These are phyloP conservation scores for Aspergillus aculeatus DNA, from an alignment of 2,329 filamentous ascomycete species.

Conservation along the genomic window DNA sequence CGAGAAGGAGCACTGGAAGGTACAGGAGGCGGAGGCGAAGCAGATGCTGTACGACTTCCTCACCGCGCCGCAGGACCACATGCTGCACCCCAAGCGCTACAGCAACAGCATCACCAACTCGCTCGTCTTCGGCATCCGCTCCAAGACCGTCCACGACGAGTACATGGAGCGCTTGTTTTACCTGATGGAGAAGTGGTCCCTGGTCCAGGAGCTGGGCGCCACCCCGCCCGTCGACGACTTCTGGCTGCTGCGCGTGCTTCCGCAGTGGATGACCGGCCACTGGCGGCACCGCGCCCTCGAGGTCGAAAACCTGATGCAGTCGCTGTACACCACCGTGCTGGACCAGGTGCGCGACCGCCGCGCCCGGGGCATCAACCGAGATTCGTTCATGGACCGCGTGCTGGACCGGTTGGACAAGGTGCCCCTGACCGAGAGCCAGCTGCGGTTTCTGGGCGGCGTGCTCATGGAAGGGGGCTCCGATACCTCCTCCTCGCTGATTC, in stretches of 20 bases:
- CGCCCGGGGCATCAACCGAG: constrained; percentile 21
- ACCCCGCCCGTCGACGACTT: constrained; percentile 52
- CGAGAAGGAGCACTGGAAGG: constrained; percentile 43
- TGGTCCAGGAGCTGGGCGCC: constrained; percentile 47
- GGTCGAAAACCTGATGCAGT: constrained; percentile 44
- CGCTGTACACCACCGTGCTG: constrained; percentile 38
- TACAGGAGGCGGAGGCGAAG: constrained; percentile 50
- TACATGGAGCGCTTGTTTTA: constrained; percentile 44
- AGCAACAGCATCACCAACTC: constrained; percentile 51
- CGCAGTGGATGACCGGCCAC: constrained; percentile 42
- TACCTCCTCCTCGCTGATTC: constrained; percentile 45
- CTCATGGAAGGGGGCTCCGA: constrained; percentile 45
- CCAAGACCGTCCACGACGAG: constrained; percentile 28
- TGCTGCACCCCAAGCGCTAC: constrained; percentile 49
- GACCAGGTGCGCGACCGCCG: constrained; percentile 37
- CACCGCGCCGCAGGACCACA: constrained; percentile 41
- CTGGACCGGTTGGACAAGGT: constrained; percentile 41
- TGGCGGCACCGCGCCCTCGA: constrained; percentile 41
- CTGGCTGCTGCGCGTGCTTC: constrained; percentile 45
- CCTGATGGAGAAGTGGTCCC: constrained; percentile 46
- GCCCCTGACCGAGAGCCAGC: constrained; percentile 38
- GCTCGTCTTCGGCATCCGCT: constrained; percentile 39
- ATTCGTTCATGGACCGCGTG: constrained; percentile 42
- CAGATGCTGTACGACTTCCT: constrained; percentile 47
- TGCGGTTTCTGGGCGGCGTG: constrained; percentile 43